Base-by-base conservation (phyloP, 495 filamentous ascomycete species). In the Podospora appendiculata region DNA sequence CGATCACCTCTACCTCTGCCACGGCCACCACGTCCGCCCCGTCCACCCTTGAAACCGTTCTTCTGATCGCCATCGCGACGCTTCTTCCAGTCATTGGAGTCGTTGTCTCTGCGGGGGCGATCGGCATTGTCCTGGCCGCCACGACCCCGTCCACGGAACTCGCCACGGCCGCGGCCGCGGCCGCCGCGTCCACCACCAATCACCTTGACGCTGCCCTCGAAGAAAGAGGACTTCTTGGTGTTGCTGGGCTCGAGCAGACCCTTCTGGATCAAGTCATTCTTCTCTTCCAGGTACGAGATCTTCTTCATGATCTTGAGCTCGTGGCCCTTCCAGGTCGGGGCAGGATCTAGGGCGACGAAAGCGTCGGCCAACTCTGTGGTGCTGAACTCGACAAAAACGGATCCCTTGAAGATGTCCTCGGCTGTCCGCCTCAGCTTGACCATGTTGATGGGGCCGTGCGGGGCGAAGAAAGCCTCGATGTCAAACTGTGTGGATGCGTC, bases 351-450 rank as follows among this genome's bases (percentile, higher is more conserved):
- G 1, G 73, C 81, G 41, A 95, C 71, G 70, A 97, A 97, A 13
- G 78, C 78, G 61, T 89, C 74, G 58, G 86, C 82, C 19, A 81
- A 78, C 45, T 92, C 87, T 53, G 86, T 83, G 47, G 78, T 77
- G 34, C 73, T 74, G 64, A 96, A 97, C 69, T 96, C 91, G 47
- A 96, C 90, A 60, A 95, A 97, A 25, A 96, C 84, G 47, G 89
- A 95, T 40, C 89, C 88, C 77, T 98, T 98, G 79, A 96, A 97
- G 18, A 65, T 58, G 59, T 80, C 82, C 32, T 72, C 56, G 12
- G 71, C 53, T n/a, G 76, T 72, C 51, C 94, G 90, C 52, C 93
- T 90, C 45, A 97, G 84, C 56, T 90, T 90, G 53, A 98, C 84
- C n/a, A 80, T 78, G 51, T 89, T 88, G 55, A 86, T 79, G 7